Percentiles rank a stretch among this genome's conserved stretches.
phyloP scores from a whole-genome alignment of 2,329 filamentous ascomycete species.

The Cladosporium austrohemisphaericum region DNA sequence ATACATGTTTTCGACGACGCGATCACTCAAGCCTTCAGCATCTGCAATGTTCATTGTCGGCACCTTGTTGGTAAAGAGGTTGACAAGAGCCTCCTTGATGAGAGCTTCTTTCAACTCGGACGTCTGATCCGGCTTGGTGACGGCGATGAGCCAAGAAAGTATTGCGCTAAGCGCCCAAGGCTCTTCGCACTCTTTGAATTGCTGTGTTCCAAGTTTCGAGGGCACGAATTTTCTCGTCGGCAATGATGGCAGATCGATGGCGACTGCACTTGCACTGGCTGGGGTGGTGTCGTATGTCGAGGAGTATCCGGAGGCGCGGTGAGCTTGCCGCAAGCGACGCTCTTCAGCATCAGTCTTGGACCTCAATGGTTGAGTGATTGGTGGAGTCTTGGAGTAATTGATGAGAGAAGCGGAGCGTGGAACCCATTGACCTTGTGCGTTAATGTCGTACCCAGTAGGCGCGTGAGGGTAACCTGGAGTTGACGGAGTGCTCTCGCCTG shows the following conservation, averaged over 20 bases:
- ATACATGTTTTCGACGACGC: slow-evolving; percentile 77
- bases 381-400: slow-evolving; percentile 75
- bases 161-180: slow-evolving; percentile 94
- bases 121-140: slow-evolving; percentile 75
- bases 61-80: slow-evolving; percentile 88
- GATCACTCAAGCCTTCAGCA: slow-evolving; percentile 77
- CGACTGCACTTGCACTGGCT: slow-evolving; percentile 47
- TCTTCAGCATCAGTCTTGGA: slow-evolving; percentile 92
- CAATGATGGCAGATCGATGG: slow-evolving; percentile 79
- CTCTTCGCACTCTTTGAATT: slow-evolving; percentile 80
- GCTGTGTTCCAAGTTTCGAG: slow-evolving; percentile 71
- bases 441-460: slow-evolving; percentile 25
- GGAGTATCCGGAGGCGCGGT: slow-evolving; percentile 16
- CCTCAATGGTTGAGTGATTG: slow-evolving; percentile 74
- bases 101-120: slow-evolving; percentile 79
- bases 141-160: slow-evolving; percentile 76
- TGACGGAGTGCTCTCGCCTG: slow-evolving; percentile 47
- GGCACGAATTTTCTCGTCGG: slow-evolving; percentile 80
- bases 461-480: slow-evolving; percentile 16
- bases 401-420: slow-evolving; percentile 78
- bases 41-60: slow-evolving; percentile 98
- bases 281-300: slow-evolving; percentile 37
- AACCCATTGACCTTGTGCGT: slow-evolving; percentile 41
- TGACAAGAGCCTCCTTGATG: slow-evolving; percentile 81
- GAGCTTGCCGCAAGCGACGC: slow-evolving; percentile 51